Evolutionary conservation across 148 eudicot genomes (phyloP), one percentile per base, ranked within the genome.

Genomic region (Chenopodium berlandieri): DNA sequence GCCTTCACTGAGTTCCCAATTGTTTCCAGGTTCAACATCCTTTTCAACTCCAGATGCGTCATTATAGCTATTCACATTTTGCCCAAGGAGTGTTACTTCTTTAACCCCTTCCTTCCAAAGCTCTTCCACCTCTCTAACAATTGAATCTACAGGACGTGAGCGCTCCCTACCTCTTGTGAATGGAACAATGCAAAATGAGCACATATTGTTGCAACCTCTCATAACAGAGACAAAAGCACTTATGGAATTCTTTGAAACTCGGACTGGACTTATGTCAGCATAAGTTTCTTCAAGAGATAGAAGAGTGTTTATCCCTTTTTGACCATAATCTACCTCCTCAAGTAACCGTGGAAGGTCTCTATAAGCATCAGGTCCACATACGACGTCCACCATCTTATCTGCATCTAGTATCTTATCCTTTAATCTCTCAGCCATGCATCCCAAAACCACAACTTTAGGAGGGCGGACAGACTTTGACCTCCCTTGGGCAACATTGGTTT

Each of bases 141-240:
- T 94, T 40, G 99, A 97, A 63, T 92, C 97, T 44, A 97, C 96
- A 73, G 98, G 98, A 66, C 97, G 96, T n/a, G 99, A 97, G 30
- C 99, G 85, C 75, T 97, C 98, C 83, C 99, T 86, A 83, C 99
- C 99, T 87, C 98, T 94, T 52, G 99, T 97, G 86, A 97, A 97
- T 48, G 98, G 97, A 69, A 97, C 99, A 56, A 97, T 97, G 91
- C 99, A 97, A 84, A 97, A 97, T 4, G 98, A 91, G 80, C 99
- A 94, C 99, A 97, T 97, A 84, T 96, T 97, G 83, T 97, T 97
- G 91, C 99, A 97, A 65, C 99, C 99, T 82, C 98, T 90, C 99
- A 94, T 97, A 65, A 94, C 88, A 31, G 99, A 97, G 64, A 97
- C 98, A 88, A 97, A 97, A 71, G 98, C 98, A 78, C 89, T 85